phyloP scores from a whole-genome alignment of 257 asterid genomes.

The Nicotiana undulata region DNA sequence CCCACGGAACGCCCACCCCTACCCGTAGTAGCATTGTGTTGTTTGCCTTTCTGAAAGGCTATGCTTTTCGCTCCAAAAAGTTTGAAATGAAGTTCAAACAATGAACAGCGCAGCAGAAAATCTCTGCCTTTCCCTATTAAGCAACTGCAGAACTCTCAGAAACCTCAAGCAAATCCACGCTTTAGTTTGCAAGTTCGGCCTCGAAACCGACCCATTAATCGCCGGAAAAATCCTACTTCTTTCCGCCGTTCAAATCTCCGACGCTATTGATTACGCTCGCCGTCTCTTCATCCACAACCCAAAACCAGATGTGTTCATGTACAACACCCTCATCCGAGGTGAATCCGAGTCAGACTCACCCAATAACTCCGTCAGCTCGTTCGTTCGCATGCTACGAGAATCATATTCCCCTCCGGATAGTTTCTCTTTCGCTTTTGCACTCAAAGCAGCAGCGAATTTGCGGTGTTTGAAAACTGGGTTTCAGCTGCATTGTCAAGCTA shows the following conservation, averaged over 20 bases:
- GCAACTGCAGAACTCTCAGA: conserved; percentile 45
- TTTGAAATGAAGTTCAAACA: background rate
- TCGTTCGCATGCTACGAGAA: conserved; percentile 40
- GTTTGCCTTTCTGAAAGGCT: too few relatives aligned
- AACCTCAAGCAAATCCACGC: conserved; percentile 64
- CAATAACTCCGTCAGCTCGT: conserved; percentile 30
- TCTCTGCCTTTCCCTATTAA: conserved; percentile 34
- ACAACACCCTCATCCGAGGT: conserved; percentile 83
- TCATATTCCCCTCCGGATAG: conserved; percentile 43
- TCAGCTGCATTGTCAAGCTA: conserved; percentile 70
- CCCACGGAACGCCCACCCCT: too few relatives aligned
- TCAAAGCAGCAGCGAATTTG: conserved; percentile 68
- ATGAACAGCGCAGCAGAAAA: conserved; percentile 42
- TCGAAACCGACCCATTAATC: conserved; percentile 48
- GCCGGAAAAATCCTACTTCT: conserved; percentile 67
- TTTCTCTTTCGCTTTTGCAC: conserved; percentile 63
- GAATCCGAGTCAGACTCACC: conserved; percentile 56
- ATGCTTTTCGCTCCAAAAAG: background rate
- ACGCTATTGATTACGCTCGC: conserved; percentile 47
- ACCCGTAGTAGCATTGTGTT: too few relatives aligned
- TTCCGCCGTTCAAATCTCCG: conserved; percentile 49
- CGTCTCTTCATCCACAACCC: conserved; percentile 38
- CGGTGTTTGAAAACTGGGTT: conserved; percentile 44
- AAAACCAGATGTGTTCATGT: conserved; percentile 74
- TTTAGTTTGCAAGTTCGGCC: conserved; percentile 39